These are phyloP conservation scores for Fusarium floridanum DNA, from an alignment of 2,329 filamentous ascomycete genomes.

Conservation along the genomic window DNA sequence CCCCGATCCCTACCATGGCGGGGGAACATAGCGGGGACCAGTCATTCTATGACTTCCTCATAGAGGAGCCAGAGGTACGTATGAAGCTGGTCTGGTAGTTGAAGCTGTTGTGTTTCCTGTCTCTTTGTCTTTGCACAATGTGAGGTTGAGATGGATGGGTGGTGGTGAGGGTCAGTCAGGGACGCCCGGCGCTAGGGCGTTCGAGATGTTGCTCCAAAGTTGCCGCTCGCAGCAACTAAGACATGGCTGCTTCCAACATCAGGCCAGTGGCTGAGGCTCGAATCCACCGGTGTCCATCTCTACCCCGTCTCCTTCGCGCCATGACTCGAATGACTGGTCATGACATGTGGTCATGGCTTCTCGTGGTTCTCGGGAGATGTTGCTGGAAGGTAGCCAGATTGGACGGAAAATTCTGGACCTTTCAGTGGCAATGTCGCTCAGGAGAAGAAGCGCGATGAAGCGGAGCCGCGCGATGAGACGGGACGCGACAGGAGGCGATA, in stretches of 20 bases:
- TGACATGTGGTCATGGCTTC: slow-evolving; percentile 17
- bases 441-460: not conserved
- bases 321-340: slow-evolving; percentile 20
- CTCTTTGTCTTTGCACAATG: slow-evolving; percentile 28
- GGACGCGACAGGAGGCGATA: not conserved
- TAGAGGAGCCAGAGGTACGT: slow-evolving; percentile 47
- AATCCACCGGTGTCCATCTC: slow-evolving; percentile 23
- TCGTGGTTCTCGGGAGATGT: slow-evolving; percentile 13
- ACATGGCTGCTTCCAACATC: slow-evolving; percentile 42
- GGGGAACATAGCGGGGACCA: slow-evolving; percentile 40
- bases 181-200: not conserved
- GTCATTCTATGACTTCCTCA: slow-evolving; percentile 49
- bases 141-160: slow-evolving; percentile 17
- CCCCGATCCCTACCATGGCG: slow-evolving; percentile 40
- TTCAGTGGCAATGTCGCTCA: slow-evolving; percentile 9
- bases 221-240: slow-evolving; percentile 28
- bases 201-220: slow-evolving; percentile 12
- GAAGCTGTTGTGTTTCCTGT: slow-evolving; percentile 12
- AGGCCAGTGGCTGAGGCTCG: slow-evolving; percentile 46
- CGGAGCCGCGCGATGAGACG: slow-evolving; percentile 2
- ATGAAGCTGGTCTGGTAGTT: not conserved
- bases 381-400: slow-evolving; percentile 10
- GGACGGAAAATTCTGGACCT: slow-evolving; percentile 7
- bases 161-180: slow-evolving; percentile 11
- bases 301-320: slow-evolving; percentile 9